Evolutionary conservation across 2,329 filamentous ascomycete genomes (phyloP).

Genomic region (Colletotrichum tamarilloi): DNA sequence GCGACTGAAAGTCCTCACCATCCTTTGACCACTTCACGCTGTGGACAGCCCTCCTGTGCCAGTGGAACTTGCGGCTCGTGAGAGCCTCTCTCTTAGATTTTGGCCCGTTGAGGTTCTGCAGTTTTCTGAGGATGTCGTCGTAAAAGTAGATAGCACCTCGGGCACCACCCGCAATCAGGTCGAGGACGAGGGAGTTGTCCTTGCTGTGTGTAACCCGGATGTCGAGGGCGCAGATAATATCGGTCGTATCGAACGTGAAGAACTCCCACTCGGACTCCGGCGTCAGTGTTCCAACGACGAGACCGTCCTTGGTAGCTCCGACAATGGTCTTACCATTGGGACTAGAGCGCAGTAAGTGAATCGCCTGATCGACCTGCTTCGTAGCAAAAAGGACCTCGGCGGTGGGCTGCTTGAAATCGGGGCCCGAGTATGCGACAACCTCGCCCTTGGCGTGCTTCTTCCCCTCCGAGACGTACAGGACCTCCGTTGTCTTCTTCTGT

Average conservation of each 20-base stretch:
- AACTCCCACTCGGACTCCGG: constrained; percentile 61
- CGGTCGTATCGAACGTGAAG: constrained; percentile 67
- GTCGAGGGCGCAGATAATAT: constrained; percentile 76
- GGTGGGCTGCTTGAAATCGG: constrained; percentile 40
- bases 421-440: constrained; percentile 58
- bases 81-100: constrained; percentile 58
- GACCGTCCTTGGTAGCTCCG: constrained; percentile 50
- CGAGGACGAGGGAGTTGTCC: constrained; percentile 57
- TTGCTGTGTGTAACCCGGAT: constrained; percentile 56
- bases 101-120: constrained; percentile 56
- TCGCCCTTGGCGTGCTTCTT: constrained; percentile 38
- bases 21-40: constrained; percentile 92
- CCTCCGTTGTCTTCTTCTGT: constrained; percentile 50
- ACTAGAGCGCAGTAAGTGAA: constrained; percentile 59
- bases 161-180: constrained; percentile 81
- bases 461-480: constrained; percentile 46
- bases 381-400: constrained; percentile 51
- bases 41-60: constrained; percentile 88
- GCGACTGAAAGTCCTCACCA: constrained; percentile 64
- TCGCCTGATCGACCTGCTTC: constrained; percentile 47
- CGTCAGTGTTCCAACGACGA: constrained; percentile 70
- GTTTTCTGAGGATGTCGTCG: constrained; percentile 74
- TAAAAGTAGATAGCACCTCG: constrained; percentile 86
- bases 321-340: constrained; percentile 68
- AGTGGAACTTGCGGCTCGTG: constrained; percentile 79